Evolutionary conservation across 2,329 filamentous ascomycete species (phyloP), one percentile per base, ranked within the genome.

Genomic region (Aspergillus unguis): DNA sequence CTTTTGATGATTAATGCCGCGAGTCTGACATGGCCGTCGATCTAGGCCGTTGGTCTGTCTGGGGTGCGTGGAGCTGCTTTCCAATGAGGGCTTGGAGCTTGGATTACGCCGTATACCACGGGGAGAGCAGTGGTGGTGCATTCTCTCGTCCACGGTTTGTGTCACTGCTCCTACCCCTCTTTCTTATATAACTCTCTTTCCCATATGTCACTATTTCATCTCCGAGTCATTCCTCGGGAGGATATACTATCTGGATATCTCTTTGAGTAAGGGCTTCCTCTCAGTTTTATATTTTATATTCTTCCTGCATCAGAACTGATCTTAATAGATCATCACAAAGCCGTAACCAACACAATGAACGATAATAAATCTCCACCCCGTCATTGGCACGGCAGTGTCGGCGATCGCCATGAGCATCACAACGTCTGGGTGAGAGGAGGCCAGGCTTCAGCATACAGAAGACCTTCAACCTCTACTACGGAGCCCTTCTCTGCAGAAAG

Each of bases 381-480:
- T 41, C 62, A 72, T 58, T 72, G 69, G 69, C 67, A 71, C 54
- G 70, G 69, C 44, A 52, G 3, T 10, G 10, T 62, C 31, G 70
- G 69, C 31, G 55, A 70, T 43, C 67, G 70, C 48, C 53, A 72
- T 53, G 65, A 72, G 42, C 70, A 71, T 44, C 61, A 56, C 36
- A 72, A 70, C 45, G 67, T 68, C 53, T 72, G 68, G 69, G 63
- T 68, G 50, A 56, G 49, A 29, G 70, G 70, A 28, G 70, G 69
- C 17, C 52, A 54, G 36, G 36, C 58, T 2, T 46, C 54, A 36
- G 23, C 43, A 29, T 58, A 55, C 10, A 65, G 61, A 43, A 59
- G 58, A 5, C 62, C 66, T 9, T 63, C 63, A 50, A 42, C 52
- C 10, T 37, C 53, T 2, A 27, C 52, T 25, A 56, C 61, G 1